Evolutionary conservation across 164 flowering plant species (phyloP), one percentile per base, ranked within the genome.

Genomic region (Tetracentron sinense): DNA sequence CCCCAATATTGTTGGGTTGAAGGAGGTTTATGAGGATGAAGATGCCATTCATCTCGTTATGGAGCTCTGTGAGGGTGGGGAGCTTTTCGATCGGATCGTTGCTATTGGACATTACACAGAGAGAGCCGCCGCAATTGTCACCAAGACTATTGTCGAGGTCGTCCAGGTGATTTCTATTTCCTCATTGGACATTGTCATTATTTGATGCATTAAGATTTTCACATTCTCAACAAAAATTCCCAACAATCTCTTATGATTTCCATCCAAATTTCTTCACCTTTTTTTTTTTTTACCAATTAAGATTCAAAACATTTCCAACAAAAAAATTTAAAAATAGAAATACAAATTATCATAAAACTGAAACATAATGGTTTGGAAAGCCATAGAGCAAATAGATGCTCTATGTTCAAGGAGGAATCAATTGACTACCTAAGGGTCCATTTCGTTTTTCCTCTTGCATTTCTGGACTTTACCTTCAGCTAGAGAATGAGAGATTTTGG

Each of bases 41-140:
- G 81, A 80, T 14, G 79, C 88, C 0, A 71, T 88, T 16, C 79
- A 86, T 73, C 69, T 88, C 28, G 89, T 86, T 0, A 90, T 90
- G 96, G 96, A 89, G 79, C 79, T 83, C 7, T 90, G 95, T 27
- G 77, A 81, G 54, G 97, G 97, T 0, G 92, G 97, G 1, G 92
- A 88, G 79, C 85, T 90, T 15, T 90, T 90, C 30, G 95, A 90
- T 67, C 66, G 91, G 65, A 90, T 90, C 53, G 90, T 86, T 0
- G 72, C 84, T 0, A 52, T 70, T n/a, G 97, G 97, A 0, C 94
- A 83, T 74, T 90, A 86, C 60, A 83, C 94, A 0, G 94, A 90
- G 62, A 69, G 88, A 6, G 94, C 87, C 0, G 94, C 97, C 4
- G 90, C 89, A 2, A 31, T 1, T 7, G 81, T 85, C 10, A 69